These are phyloP conservation scores for Yarrowia sp. DNA, from an alignment of 805 yeast genomes.

Conservation along the genomic window DNA sequence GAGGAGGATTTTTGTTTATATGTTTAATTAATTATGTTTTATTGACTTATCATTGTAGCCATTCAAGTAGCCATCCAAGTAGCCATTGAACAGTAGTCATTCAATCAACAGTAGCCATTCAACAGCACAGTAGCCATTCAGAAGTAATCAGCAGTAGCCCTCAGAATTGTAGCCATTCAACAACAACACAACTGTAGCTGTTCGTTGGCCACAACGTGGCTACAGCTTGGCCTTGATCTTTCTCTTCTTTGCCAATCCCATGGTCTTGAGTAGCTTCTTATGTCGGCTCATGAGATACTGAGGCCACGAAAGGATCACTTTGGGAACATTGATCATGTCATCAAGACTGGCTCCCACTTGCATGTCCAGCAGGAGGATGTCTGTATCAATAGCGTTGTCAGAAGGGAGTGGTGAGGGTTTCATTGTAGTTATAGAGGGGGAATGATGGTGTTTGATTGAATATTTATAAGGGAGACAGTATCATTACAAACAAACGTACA, in stretches of 20 bases:
- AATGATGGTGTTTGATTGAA: not conserved
- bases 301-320: slow-evolving; percentile 12
- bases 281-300: slow-evolving; percentile 11
- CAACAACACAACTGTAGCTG: too few species aligned
- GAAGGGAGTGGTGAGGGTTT: not conserved
- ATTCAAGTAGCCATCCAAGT: too few species aligned
- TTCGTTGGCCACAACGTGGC: too few species aligned
- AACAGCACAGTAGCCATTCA: too few species aligned
- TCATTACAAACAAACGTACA: too few species aligned
- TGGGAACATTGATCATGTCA: slow-evolving; percentile 12
- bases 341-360: slow-evolving; percentile 26
- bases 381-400: not conserved
- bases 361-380: slow-evolving; percentile 11
- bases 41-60: not conserved
- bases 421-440: not conserved
- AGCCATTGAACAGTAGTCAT: too few species aligned
- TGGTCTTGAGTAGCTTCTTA: slow-evolving; percentile 2
- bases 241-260: not conserved
- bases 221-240: slow-evolving; percentile 6
- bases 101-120: too few species aligned
- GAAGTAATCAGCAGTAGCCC: too few species aligned
- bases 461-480: not conserved
- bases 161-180: too few species aligned
- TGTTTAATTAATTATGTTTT: slow-evolving; percentile 14
- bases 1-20: slow-evolving; percentile 24